These are phyloP conservation scores for Rhododendron henanense DNA, from an alignment of 148 eudicot genomes.

Conservation along the genomic window DNA sequence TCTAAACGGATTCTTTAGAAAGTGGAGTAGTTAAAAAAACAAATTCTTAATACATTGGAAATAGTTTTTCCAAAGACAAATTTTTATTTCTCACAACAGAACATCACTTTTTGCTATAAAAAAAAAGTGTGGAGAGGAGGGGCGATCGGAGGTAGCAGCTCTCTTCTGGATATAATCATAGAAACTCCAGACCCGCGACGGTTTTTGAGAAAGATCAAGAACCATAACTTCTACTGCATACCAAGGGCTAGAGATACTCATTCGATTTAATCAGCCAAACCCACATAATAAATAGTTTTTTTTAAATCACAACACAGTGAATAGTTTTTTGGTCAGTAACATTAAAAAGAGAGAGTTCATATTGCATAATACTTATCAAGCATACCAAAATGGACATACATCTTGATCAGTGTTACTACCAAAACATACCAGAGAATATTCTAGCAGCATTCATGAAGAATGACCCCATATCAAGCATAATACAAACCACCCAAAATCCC, in stretches of 20 bases:
- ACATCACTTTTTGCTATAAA: not conserved
- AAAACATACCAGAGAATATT: slow-evolving; percentile 1
- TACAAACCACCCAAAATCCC: not conserved
- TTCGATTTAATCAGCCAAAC: not conserved
- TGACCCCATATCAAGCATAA: not conserved
- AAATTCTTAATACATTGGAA: too few relatives aligned
- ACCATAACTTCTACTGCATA: not conserved
- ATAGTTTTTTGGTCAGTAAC: not conserved
- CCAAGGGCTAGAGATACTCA: not conserved
- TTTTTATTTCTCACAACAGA: not conserved
- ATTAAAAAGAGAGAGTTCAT: not conserved
- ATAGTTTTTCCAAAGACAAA: too few relatives aligned
- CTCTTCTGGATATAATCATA: not conserved
- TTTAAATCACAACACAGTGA: not conserved
- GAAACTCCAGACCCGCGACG: not conserved
- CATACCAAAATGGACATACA: not conserved
- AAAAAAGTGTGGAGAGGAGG: not conserved
- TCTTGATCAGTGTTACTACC: not conserved
- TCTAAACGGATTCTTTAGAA: too few relatives aligned
- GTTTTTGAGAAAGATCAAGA: not conserved
- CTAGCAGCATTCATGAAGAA: not conserved
- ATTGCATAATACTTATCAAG: not conserved
- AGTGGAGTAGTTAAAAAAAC: too few relatives aligned
- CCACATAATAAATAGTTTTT: not conserved
- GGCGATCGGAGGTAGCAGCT: not conserved